Evolutionary conservation across 108 stramenopile species (phyloP), one percentile per base, ranked within the genome.

Genomic region (Fragilaria crotonensis): DNA sequence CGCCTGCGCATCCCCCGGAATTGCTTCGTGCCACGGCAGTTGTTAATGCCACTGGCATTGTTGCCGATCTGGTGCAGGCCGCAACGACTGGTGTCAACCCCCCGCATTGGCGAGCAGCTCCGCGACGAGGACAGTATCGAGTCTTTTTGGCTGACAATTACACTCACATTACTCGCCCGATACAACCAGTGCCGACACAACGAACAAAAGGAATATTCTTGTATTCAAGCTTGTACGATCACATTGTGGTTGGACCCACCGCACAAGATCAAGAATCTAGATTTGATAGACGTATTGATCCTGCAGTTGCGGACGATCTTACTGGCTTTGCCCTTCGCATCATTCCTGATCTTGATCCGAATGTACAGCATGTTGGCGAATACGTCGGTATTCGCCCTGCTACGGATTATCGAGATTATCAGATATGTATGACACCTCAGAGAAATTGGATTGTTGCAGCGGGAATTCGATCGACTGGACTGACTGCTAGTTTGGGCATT

Each of bases 351-450:
- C 22, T 77, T 1, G 68, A 75, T 53, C 41, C 59, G 7, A 55
- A 75, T 33, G 19, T 30, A 0, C 51, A 64, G 1, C 31, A 70
- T 45, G 69, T 86, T 23, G 87, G 87, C 32, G 77, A 79, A 53
- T 93, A 88, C 65, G 85, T 81, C 2, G 90, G 90, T 0, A 77
- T 93, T 25, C 75, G 90, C 41, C 90, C 90, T 7, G 87, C 80
- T 21, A 83, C 83, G 11, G 54, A 80, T 28, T 67, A 81, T 23
- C 71, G 85, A 27, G 87, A 89, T 71, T 88, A 87, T 62, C 85
- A 93, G 52, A 83, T 92, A 32, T 68, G 68, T 28, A 26, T 76
- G 29, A 20, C 45, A 17, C 58, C 76, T 17, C 23, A 57, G 9
- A 36, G 59, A n/a, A 27, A 55, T 21, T 89, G 83, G 67, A 63